phyloP scores from a whole-genome alignment of 2,329 filamentous ascomycete genomes.

The Fusarium sp. region DNA sequence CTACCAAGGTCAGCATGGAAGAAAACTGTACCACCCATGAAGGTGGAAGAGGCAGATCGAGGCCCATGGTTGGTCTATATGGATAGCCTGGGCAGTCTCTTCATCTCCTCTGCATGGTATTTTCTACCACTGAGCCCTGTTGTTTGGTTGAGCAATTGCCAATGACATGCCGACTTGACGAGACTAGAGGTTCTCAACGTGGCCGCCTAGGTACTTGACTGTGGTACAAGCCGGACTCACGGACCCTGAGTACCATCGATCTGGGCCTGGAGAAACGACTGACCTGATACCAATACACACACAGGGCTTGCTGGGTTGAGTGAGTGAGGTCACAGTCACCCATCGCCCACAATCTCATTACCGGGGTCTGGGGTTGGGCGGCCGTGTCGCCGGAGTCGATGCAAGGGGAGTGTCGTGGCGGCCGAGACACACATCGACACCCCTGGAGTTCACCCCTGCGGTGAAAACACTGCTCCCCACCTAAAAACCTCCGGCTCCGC shows the following conservation, averaged over 20 bases:
- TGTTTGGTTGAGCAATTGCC: constrained; percentile 23
- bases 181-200: background rate
- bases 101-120: constrained; percentile 20
- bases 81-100: constrained; percentile 3
- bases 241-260: constrained; percentile 4
- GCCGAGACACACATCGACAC: constrained; percentile 35
- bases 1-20: constrained; percentile 6
- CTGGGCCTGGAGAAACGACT: constrained; percentile 19
- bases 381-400: constrained; percentile 20
- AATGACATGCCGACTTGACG: constrained; percentile 14
- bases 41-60: background rate
- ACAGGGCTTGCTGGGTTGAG: constrained; percentile 13
- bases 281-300: constrained; percentile 30
- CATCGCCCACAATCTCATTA: constrained; percentile 20
- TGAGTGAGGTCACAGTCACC: constrained; percentile 21
- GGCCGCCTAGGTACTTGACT: constrained; percentile 7
- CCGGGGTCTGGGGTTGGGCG: constrained; percentile 25
- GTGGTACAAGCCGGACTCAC: constrained; percentile 14
- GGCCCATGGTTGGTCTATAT: constrained; percentile 13
- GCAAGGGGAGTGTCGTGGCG: constrained; percentile 29
- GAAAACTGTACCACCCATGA: constrained; percentile 2
- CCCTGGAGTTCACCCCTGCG: constrained; percentile 29
- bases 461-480: constrained; percentile 31
- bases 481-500: constrained; percentile 33
- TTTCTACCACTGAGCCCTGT: background rate